These are phyloP conservation scores for Aeschynomene evenia DNA, from an alignment of 306 rosid species.

Conservation along the genomic window DNA sequence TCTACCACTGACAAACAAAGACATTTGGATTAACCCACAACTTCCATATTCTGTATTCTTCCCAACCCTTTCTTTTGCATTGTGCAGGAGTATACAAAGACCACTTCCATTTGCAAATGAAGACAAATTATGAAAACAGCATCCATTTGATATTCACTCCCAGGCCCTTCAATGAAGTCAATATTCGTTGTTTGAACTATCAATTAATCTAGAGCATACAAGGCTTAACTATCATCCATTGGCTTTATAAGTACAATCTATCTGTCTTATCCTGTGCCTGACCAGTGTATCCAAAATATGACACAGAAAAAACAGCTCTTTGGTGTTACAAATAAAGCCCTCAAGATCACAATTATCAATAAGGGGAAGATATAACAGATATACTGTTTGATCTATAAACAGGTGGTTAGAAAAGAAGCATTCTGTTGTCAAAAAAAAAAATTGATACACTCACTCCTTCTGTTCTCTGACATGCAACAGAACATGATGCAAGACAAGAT, in stretches of 20 bases:
- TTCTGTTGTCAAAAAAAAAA: background rate
- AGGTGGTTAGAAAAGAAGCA: conserved; percentile 2
- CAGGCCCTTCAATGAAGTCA: conserved; percentile 4
- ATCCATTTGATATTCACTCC: background rate
- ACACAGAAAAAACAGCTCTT: background rate
- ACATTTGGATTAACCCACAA: background rate
- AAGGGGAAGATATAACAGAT: background rate
- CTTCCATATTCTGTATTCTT: conserved; percentile 10
- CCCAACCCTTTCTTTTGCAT: background rate
- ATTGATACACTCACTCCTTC: conserved; percentile 55
- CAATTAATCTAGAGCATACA: background rate
- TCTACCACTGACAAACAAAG: background rate
- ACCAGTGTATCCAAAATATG: conserved; percentile 5
- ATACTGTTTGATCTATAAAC: conserved; percentile 5
- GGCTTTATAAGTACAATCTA: background rate
- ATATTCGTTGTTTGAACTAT: background rate
- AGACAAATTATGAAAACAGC: background rate
- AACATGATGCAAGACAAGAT: conserved; percentile 62
- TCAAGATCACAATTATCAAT: conserved; percentile 1
- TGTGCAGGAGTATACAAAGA: background rate
- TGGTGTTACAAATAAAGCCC: background rate
- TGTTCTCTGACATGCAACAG: conserved; percentile 59
- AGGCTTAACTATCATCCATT: background rate
- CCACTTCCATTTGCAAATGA: conserved; percentile 22
- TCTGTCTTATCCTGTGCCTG: background rate